phyloP scores from a whole-genome alignment of 2,329 filamentous ascomycete genomes.

The Beauveria sp. region DNA sequence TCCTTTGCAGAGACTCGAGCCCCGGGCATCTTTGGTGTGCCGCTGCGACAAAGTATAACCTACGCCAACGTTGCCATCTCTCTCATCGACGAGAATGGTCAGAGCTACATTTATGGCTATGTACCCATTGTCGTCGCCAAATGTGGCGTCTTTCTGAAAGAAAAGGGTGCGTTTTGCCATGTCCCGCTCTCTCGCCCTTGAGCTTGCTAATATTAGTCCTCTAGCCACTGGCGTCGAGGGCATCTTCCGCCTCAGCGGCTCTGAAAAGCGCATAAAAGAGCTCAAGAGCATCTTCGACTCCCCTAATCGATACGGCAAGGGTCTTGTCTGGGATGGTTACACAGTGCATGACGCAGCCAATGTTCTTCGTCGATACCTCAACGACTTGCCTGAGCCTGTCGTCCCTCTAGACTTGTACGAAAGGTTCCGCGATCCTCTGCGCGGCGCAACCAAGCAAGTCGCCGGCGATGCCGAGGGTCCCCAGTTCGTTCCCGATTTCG shows the following conservation, averaged over 20 bases:
- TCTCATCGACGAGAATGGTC: conserved; percentile 81
- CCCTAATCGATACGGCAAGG: conserved; percentile 91
- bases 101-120: conserved; percentile 97
- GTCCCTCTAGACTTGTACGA: conserved; percentile 92
- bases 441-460: conserved; percentile 62
- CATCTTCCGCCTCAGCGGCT: conserved; percentile 92
- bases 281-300: conserved; percentile 88
- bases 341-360: conserved; percentile 98
- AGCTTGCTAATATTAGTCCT: conserved; percentile 18
- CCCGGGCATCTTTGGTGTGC: conserved; percentile 87
- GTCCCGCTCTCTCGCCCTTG: conserved; percentile 5
- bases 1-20: conserved; percentile 36
- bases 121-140: conserved; percentile 98
- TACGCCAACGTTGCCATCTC: conserved; percentile 99
- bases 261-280: conserved; percentile 97
- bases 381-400: conserved; percentile 92
- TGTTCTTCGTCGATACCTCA: conserved; percentile 88
- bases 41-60: conserved; percentile 86
- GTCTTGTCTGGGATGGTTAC: conserved; percentile 92
- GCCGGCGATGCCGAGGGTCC: conserved; percentile 61
- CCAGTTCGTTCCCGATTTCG: conserved; percentile 58
- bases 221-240: conserved; percentile 89
- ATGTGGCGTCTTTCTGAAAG: conserved; percentile 93
- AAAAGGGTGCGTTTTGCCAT: conserved; percentile 66
- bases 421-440: conserved; percentile 77